phyloP scores from a whole-genome alignment of 148 eudicot species.

The Fagopyrum homotropicum region DNA sequence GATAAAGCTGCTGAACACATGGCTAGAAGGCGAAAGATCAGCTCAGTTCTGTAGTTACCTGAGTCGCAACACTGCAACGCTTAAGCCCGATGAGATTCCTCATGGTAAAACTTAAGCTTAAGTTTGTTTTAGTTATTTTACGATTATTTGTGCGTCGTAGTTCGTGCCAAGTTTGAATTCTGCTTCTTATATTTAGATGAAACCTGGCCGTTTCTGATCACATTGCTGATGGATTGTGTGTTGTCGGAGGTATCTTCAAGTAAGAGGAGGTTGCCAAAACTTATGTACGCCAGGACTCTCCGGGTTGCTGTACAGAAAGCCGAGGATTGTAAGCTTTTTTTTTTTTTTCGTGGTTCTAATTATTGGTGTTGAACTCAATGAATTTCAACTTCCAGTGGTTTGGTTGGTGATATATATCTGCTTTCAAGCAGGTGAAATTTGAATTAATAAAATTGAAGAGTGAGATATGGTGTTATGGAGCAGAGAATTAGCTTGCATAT shows the following conservation, averaged over 20 bases:
- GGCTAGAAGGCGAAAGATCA: conserved; percentile 82
- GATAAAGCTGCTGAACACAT: conserved; percentile 66
- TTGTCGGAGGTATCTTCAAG: conserved; percentile 61
- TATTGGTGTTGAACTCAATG: not conserved
- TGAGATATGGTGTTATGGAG: not conserved
- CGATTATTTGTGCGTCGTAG: not conserved
- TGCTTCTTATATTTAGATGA: conserved; percentile 45
- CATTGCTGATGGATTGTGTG: conserved; percentile 53
- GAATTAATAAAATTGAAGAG: not conserved
- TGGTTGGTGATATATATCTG: not conserved
- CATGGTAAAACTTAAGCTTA: conserved; percentile 45
- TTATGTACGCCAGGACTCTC: conserved; percentile 75
- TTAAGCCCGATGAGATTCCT: conserved; percentile 54
- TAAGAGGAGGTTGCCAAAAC: conserved; percentile 71
- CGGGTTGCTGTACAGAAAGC: conserved; percentile 71
- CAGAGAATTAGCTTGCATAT: not conserved
- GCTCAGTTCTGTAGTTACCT: conserved; percentile 56
- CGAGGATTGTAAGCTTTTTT: conserved; percentile 49
- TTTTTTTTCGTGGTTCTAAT: conserved; percentile 30
- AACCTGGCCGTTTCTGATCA: conserved; percentile 86
- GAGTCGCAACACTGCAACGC: conserved; percentile 48
- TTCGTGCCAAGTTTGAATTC: conserved; percentile 1
- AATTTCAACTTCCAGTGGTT: not conserved
- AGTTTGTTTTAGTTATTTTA: not conserved
- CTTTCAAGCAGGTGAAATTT: not conserved